phyloP scores from a whole-genome alignment of 2,329 filamentous ascomycete species.

The Arthrobotrys iridis region DNA sequence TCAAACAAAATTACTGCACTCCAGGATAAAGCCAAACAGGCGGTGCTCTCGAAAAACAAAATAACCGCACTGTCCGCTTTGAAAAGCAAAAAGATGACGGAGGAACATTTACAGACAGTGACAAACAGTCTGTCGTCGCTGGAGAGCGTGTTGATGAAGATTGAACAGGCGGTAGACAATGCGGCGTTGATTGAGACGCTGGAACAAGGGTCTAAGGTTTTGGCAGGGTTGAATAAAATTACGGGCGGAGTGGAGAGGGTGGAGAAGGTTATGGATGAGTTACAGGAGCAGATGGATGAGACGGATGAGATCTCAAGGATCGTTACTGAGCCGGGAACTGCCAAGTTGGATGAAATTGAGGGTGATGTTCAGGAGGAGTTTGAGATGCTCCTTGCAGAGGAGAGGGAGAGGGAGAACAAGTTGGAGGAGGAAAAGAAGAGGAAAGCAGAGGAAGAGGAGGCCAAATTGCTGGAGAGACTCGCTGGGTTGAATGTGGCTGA shows the following conservation, averaged over 20 bases:
- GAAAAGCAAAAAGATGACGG: conserved; percentile 82
- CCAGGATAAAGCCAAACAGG: conserved; percentile 71
- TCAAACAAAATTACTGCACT: conserved; percentile 66
- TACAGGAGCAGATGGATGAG: conserved; percentile 81
- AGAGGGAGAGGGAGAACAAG: conserved; percentile 66
- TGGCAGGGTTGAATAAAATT: conserved; percentile 77
- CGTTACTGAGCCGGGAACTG: conserved; percentile 71
- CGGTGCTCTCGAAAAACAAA: conserved; percentile 77
- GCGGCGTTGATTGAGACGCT: conserved; percentile 84
- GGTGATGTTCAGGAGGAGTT: conserved; percentile 93
- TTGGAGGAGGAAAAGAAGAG: conserved; percentile 60
- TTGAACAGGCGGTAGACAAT: conserved; percentile 86
- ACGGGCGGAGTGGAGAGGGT: conserved; percentile 80
- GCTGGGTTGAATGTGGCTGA: conserved; percentile 51
- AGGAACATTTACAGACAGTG: conserved; percentile 76
- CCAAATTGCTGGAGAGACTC: conserved; percentile 63
- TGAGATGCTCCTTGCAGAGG: conserved; percentile 74
- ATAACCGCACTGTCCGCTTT: conserved; percentile 80
- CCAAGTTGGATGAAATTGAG: conserved; percentile 68
- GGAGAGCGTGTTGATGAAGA: conserved; percentile 81
- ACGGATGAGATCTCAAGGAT: conserved; percentile 84
- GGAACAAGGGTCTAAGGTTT: conserved; percentile 77
- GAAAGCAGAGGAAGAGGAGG: conserved; percentile 63
- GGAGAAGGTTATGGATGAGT: conserved; percentile 76
- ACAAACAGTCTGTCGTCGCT: conserved; percentile 80